Percentiles rank a stretch among this genome's conserved stretches.
phyloP scores from a whole-genome alignment of 306 rosid genomes.

The Herpetospermum pedunculosum region DNA sequence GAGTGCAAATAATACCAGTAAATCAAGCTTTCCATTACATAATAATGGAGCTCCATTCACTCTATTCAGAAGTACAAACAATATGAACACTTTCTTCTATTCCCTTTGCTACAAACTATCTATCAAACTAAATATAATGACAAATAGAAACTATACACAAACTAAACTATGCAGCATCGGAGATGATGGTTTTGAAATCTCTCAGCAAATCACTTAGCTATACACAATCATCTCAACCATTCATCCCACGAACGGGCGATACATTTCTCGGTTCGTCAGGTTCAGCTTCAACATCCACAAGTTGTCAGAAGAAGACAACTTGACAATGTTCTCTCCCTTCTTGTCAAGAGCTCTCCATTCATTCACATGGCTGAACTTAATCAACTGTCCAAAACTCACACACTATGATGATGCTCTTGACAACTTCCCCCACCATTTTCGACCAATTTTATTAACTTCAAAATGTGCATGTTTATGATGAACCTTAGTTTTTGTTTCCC shows the following conservation, averaged over 20 bases:
- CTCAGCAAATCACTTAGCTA: slow-evolving; percentile 29
- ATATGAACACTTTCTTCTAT: slow-evolving; percentile 31
- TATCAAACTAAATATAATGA: slow-evolving; percentile 4
- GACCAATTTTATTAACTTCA: slow-evolving; percentile 44
- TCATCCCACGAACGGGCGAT: neutral
- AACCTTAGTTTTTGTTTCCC: slow-evolving; percentile 48
- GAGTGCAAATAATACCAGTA: neutral
- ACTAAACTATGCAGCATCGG: slow-evolving; percentile 32
- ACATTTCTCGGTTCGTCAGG: neutral
- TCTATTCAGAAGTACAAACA: slow-evolving; percentile 6
- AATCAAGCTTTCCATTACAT: slow-evolving; percentile 1
- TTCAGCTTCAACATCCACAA: neutral
- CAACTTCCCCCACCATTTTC: slow-evolving; percentile 79
- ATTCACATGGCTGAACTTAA: slow-evolving; percentile 6
- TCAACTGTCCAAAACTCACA: slow-evolving; percentile 8
- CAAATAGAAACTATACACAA: slow-evolving; percentile 36
- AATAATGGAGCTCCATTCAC: neutral
- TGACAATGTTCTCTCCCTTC: slow-evolving; percentile 17
- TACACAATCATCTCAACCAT: slow-evolving; percentile 32
- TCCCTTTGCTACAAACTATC: slow-evolving; percentile 15
- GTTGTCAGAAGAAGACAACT: slow-evolving; percentile 13
- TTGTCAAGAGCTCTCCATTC: slow-evolving; percentile 12
- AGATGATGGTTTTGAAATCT: slow-evolving; percentile 18
- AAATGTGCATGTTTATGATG: slow-evolving; percentile 28
- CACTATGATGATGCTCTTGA: slow-evolving; percentile 28